These are phyloP conservation scores for Amphicarpaea edgeworthii DNA, from an alignment of 306 rosid genomes.

Conservation along the genomic window DNA sequence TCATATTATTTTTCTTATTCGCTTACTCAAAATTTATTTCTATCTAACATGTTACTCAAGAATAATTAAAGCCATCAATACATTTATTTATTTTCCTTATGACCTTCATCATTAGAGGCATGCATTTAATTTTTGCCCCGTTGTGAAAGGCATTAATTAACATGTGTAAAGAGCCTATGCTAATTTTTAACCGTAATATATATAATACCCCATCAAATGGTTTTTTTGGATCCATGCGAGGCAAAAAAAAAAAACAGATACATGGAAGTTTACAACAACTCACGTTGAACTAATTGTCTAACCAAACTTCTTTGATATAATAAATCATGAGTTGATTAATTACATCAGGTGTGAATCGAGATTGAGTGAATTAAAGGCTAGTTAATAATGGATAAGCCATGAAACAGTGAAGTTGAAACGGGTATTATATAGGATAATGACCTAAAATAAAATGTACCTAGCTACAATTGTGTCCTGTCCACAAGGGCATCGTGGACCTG, in stretches of 20 bases:
- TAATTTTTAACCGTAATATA: neutral
- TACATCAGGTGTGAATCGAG: neutral
- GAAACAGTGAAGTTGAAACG: conserved; percentile 9
- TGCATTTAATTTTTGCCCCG: neutral
- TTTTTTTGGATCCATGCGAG: too few relatives aligned
- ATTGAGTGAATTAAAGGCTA: neutral
- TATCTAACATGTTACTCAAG: conserved; percentile 4
- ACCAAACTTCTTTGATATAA: too few relatives aligned
- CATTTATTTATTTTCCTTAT: neutral
- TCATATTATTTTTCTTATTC: too few relatives aligned
- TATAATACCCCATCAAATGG: too few relatives aligned
- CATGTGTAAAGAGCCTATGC: conserved; percentile 4
- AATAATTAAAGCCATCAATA: neutral
- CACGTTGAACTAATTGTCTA: too few relatives aligned
- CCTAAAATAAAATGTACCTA: neutral
- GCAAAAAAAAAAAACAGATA: too few relatives aligned
- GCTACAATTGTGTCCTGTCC: conserved; percentile 35
- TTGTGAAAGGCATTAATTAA: conserved; percentile 11
- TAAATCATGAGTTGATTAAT: neutral
- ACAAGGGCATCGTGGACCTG: conserved; percentile 52
- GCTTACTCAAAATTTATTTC: neutral
- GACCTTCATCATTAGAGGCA: conserved; percentile 20
- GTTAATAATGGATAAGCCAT: conserved; percentile 18
- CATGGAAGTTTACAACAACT: too few relatives aligned
- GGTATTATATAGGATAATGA: neutral